Percentiles rank a stretch among this genome's conserved stretches.
Conservation (phyloP, 169 alveolate species). For the Cryptosporidium canis region DNA sequence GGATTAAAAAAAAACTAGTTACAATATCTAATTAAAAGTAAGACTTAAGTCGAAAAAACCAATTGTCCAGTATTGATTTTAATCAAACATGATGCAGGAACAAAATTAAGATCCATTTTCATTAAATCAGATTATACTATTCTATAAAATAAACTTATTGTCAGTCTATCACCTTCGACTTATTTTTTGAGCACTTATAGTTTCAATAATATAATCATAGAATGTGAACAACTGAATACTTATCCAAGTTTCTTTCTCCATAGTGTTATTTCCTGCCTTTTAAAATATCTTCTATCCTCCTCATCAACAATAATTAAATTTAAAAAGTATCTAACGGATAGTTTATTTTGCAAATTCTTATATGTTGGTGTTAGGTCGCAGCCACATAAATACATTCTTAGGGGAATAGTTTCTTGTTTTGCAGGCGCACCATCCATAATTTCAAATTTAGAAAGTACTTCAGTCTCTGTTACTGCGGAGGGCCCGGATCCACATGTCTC, state of each 20-base stretch:
- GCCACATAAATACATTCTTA: conserved; percentile 94
- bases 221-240: neutral
- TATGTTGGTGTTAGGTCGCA: conserved; percentile 98
- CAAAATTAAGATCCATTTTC: no score
- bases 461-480: conserved; percentile 91
- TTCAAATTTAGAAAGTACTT: conserved; percentile 95
- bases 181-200: no score
- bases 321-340: conserved; percentile 94
- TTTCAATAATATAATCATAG: no score
- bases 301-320: conserved; percentile 98
- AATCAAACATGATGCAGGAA: no score
- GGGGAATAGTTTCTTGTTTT: conserved; percentile 95
- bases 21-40: no score
- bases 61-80: no score
- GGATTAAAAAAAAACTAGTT: no score
- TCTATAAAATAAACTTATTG: no score
- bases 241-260: conserved; percentile 95
- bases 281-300: conserved; percentile 96
- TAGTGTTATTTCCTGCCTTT: conserved; percentile 95
- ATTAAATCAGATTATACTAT: no score
- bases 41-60: no score
- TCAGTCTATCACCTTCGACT: no score
- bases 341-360: conserved; percentile 93
- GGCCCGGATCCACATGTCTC: conserved; percentile 86
- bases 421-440: conserved; percentile 99